Percentiles rank a stretch among this genome's conserved stretches.
Conservation (phyloP, 83 land plant species). For the Picea abies region DNA sequence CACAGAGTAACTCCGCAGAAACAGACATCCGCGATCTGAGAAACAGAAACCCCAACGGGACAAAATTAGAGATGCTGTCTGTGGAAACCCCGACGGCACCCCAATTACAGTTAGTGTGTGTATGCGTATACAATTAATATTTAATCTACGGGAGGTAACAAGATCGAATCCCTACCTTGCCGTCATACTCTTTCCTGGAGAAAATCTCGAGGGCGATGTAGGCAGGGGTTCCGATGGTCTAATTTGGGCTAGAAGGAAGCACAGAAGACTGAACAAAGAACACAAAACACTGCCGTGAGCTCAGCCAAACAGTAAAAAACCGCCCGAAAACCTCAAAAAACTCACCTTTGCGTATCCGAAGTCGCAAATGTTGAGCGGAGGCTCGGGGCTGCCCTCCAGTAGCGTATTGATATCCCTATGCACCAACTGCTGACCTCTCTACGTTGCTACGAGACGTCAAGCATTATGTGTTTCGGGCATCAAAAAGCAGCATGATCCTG, state of each 20-base stretch:
- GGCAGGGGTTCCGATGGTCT: conserved; percentile 79
- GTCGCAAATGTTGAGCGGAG: conserved; percentile 74
- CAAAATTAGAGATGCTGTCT: not conserved
- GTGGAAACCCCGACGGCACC: not conserved
- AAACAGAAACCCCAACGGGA: not conserved
- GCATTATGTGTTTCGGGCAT: no score
- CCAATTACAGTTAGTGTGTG: no score
- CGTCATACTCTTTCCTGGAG: conserved; percentile 73
- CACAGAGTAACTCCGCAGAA: conserved; percentile 63
- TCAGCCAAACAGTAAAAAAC: not conserved
- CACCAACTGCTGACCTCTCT: no score
- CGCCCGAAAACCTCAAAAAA: not conserved
- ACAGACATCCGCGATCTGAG: conserved; percentile 59
- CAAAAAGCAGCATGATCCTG: no score
- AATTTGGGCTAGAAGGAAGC: conserved; percentile 60
- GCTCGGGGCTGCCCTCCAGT: conserved; percentile 47
- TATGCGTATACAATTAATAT: not conserved
- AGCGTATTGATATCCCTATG: no score
- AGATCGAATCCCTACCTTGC: conserved; percentile 47
- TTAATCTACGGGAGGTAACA: not conserved
- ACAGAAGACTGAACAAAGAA: conserved; percentile 37
- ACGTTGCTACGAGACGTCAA: no score
- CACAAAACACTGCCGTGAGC: not conserved
- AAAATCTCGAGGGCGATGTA: conserved; percentile 78
- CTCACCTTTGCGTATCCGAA: conserved; percentile 80